Evolutionary conservation across 495 filamentous ascomycete species (phyloP).

Genomic region (Cairneyella variabilis): DNA sequence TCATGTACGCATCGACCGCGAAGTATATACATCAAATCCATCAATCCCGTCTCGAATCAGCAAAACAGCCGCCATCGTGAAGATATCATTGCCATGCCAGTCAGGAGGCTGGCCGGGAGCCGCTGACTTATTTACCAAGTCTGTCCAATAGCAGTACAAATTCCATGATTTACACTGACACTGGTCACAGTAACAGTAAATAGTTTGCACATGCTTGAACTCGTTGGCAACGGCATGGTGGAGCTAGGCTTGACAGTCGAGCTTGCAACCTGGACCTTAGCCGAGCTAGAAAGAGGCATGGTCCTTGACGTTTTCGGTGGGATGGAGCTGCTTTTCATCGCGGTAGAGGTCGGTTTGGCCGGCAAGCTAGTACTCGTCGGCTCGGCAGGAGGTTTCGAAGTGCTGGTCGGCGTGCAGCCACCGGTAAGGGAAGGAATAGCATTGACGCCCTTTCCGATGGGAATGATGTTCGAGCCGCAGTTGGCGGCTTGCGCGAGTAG

Average conservation of each 20-base stretch:
- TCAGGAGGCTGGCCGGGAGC: too few relatives aligned
- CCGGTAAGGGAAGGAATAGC: slow-evolving; percentile 10
- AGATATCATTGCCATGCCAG: too few relatives aligned
- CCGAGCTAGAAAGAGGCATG: background rate
- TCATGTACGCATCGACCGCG: too few relatives aligned
- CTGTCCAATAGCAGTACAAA: background rate
- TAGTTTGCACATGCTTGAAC: background rate
- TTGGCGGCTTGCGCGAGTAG: slow-evolving; percentile 8
- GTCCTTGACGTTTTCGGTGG: too few relatives aligned
- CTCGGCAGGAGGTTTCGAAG: too few relatives aligned
- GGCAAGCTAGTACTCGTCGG: background rate
- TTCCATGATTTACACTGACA: background rate
- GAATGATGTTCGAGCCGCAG: background rate
- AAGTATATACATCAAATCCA: too few relatives aligned
- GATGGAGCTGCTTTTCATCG: background rate
- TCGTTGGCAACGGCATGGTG: background rate
- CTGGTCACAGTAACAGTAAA: background rate
- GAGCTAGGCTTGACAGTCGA: too few relatives aligned
- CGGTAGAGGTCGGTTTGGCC: background rate
- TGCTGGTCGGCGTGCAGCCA: background rate
- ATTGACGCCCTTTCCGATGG: slow-evolving; percentile 5
- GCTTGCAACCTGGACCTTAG: background rate
- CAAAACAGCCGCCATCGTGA: too few relatives aligned
- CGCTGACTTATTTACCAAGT: too few relatives aligned
- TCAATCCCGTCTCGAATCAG: too few relatives aligned